Evolutionary conservation across 164 flowering plant genomes (phyloP).

Genomic region (Magnolia officinalis): DNA sequence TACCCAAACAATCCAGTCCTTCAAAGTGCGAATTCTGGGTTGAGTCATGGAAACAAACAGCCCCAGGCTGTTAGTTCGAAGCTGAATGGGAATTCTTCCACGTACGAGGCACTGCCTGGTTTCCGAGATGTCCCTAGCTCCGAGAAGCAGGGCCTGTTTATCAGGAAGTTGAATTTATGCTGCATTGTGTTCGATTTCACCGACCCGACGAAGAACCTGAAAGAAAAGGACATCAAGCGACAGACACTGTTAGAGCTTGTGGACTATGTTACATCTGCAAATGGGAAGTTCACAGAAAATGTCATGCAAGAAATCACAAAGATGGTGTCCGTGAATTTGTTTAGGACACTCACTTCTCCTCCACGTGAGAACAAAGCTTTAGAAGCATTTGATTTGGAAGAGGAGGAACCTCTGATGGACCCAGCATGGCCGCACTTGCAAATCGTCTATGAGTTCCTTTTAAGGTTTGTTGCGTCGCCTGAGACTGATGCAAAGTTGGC

Average conservation of each 20-base stretch:
- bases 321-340: constrained; percentile 70
- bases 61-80: constrained; percentile 20
- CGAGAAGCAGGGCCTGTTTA: constrained; percentile 66
- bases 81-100: constrained; percentile 31
- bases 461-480: constrained; percentile 72
- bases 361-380: constrained; percentile 55
- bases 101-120: constrained; percentile 61
- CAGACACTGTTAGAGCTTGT: constrained; percentile 77
- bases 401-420: constrained; percentile 81
- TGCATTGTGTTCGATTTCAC: constrained; percentile 68
- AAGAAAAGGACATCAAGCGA: constrained; percentile 75
- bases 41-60: constrained; percentile 20
- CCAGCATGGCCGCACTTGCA: constrained; percentile 93
- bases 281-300: constrained; percentile 57
- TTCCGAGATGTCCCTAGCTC: constrained; percentile 69
- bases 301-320: constrained; percentile 56
- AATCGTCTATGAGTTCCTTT: constrained; percentile 64
- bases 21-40: constrained; percentile 22
- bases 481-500: constrained; percentile 81
- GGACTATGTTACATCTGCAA: constrained; percentile 67
- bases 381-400: constrained; percentile 67
- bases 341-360: constrained; percentile 50
- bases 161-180: constrained; percentile 64
- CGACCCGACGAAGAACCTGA: constrained; percentile 68
- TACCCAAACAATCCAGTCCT: constrained; percentile 17